A percentile compares a stretch with the other conserved stretches of the same genome.
These are phyloP conservation scores for Taxawa tesnikishii DNA, from an alignment of 2,329 filamentous ascomycete genomes.

Conservation along the genomic window DNA sequence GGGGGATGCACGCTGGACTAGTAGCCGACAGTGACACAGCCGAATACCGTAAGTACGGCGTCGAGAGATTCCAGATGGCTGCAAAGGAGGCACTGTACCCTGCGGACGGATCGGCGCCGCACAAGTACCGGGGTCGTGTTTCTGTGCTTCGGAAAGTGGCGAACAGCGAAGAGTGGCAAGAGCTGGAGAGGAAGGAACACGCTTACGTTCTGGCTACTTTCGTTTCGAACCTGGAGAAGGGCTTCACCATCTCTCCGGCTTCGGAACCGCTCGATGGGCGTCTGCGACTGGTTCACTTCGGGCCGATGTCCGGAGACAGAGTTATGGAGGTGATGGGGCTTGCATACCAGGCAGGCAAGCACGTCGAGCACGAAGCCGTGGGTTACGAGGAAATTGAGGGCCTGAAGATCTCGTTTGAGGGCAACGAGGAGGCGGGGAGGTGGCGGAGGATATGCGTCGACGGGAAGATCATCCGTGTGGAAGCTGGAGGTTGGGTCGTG, in stretches of 20 bases:
- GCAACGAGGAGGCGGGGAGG: conserved; percentile 55
- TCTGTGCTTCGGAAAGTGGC: conserved; percentile 22
- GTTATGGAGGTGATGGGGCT: conserved; percentile 66
- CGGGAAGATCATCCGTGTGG: conserved; percentile 70
- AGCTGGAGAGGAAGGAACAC: conserved; percentile 39
- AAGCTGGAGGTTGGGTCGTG: conserved; percentile 57
- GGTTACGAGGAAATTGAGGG: conserved; percentile 60
- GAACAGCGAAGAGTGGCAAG: conserved; percentile 15
- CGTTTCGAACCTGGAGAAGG: conserved; percentile 70
- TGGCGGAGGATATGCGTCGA: conserved; percentile 91
- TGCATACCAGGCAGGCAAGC: conserved; percentile 45
- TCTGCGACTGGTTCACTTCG: conserved; percentile 65
- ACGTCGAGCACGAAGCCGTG: conserved; percentile 44
- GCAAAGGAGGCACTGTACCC: conserved; percentile 62
- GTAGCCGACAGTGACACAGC: conserved; percentile 85
- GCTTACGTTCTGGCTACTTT: conserved; percentile 66
- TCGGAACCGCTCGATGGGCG: conserved; percentile 58
- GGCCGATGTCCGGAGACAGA: conserved; percentile 48
- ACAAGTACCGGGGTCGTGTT: conserved; percentile 44
- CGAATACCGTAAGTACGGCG: conserved; percentile 65
- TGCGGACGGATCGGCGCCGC: conserved; percentile 37
- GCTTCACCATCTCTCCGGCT: conserved; percentile 68
- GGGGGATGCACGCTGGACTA: conserved; percentile 78
- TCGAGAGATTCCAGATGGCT: conserved; percentile 72
- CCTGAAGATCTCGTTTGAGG: conserved; percentile 52